phyloP scores from a whole-genome alignment of 1,139 yeast species.

The Kodamaea plutei region DNA sequence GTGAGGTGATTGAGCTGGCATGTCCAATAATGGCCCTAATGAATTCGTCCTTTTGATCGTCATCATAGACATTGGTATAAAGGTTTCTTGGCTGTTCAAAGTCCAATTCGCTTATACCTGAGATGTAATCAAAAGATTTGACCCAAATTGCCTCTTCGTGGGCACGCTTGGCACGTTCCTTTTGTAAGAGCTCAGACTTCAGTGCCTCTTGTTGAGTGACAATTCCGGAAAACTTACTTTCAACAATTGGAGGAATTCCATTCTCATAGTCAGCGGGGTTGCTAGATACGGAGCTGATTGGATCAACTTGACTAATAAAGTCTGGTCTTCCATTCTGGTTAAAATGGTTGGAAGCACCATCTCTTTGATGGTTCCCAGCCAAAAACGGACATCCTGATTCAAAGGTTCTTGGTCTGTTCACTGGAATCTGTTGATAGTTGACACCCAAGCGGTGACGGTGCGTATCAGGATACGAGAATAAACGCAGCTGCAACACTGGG shows the following conservation, averaged over 20 bases:
- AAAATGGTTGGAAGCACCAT: slow-evolving; percentile 25
- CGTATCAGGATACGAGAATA: slow-evolving; percentile 57
- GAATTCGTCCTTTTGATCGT: slow-evolving; percentile 26
- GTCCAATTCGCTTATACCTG: slow-evolving; percentile 39
- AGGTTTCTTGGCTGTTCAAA: slow-evolving; percentile 43
- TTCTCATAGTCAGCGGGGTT: slow-evolving; percentile 14
- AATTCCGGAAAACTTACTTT: slow-evolving; percentile 23
- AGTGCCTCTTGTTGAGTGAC: slow-evolving; percentile 22
- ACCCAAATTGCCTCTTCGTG: slow-evolving; percentile 37
- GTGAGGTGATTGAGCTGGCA: slow-evolving; percentile 27
- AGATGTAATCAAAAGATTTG: slow-evolving; percentile 33
- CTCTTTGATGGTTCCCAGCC: slow-evolving; percentile 40
- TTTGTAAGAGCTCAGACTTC: slow-evolving; percentile 22
- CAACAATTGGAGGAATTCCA: slow-evolving; percentile 19
- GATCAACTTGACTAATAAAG: slow-evolving; percentile 22
- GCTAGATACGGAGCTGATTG: slow-evolving; percentile 19
- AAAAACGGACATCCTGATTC: slow-evolving; percentile 27
- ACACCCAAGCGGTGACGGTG: slow-evolving; percentile 52
- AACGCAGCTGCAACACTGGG: slow-evolving; percentile 56
- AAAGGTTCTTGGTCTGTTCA: slow-evolving; percentile 20
- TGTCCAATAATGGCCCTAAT: slow-evolving; percentile 36
- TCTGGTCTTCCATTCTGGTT: slow-evolving; percentile 28
- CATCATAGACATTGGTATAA: slow-evolving; percentile 34
- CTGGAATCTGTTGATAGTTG: slow-evolving; percentile 29
- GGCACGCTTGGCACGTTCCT: slow-evolving; percentile 21